These are phyloP conservation scores for Rutstroemia sydowiana DNA, from an alignment of 2,329 filamentous ascomycete genomes.

Conservation along the genomic window DNA sequence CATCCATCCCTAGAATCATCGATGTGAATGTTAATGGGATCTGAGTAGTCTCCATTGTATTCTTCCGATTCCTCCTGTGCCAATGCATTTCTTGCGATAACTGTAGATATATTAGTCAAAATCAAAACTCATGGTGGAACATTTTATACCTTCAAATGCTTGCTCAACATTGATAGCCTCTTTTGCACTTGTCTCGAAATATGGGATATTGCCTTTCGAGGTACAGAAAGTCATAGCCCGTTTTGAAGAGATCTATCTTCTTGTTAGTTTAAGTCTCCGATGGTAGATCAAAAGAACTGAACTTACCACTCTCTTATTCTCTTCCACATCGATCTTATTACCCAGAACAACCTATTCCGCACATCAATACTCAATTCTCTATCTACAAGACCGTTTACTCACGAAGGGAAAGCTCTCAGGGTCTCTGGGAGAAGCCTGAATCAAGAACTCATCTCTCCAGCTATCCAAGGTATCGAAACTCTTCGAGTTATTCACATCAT, in stretches of 20 bases:
- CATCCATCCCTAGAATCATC: constrained; percentile 91
- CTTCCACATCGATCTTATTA: constrained; percentile 98
- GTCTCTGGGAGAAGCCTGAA: constrained; percentile 92
- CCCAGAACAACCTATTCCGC: constrained; percentile 77
- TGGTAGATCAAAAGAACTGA: not conserved
- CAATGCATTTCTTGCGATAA: constrained; percentile 91
- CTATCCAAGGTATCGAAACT: constrained; percentile 97
- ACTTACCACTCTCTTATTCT: constrained; percentile 84
- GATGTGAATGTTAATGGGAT: constrained; percentile 96
- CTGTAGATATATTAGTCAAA: constrained; percentile 38
- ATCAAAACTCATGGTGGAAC: not conserved
- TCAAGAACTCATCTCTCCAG: constrained; percentile 97
- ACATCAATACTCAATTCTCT: constrained; percentile 12
- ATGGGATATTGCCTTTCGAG: constrained; percentile 93
- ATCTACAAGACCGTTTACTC: constrained; percentile 33
- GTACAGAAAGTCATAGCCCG: constrained; percentile 96
- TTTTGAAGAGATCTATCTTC: constrained; percentile 75
- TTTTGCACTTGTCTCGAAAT: constrained; percentile 99
- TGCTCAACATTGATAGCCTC: constrained; percentile 97
- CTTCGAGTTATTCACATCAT: constrained; percentile 98
- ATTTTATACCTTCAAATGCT: constrained; percentile 53
- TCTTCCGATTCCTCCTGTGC: constrained; percentile 97
- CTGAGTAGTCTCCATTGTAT: constrained; percentile 94
- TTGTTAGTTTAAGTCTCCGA: constrained; percentile 17
- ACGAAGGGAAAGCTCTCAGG: constrained; percentile 98